These are phyloP conservation scores for Fusarium falciforme DNA, from an alignment of 2,329 filamentous ascomycete species.

Conservation along the genomic window DNA sequence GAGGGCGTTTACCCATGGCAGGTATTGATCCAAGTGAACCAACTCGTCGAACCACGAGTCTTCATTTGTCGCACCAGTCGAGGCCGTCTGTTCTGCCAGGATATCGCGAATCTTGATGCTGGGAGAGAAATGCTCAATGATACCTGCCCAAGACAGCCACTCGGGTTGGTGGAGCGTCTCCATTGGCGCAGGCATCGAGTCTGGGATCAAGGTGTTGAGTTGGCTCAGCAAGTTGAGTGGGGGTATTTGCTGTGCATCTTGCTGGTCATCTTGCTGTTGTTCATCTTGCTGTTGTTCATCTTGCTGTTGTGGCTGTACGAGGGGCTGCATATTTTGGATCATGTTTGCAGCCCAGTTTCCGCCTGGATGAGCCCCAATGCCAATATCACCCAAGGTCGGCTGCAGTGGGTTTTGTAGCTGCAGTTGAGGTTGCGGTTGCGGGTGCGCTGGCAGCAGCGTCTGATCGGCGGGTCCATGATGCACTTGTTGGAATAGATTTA, in stretches of 20 bases:
- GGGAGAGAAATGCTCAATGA: constrained; percentile 57
- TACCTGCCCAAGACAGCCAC: constrained; percentile 54
- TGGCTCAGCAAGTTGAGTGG: constrained; percentile 1
- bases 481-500: constrained; percentile 32
- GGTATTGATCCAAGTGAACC: constrained; percentile 24
- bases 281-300: constrained; percentile 12
- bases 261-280: constrained; percentile 3
- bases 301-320: background rate
- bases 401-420: background rate
- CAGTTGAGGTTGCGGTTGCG: background rate
- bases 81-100: constrained; percentile 15
- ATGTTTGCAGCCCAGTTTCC: background rate
- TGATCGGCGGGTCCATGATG: background rate
- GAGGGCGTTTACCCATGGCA: constrained; percentile 40
- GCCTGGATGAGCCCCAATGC: background rate
- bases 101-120: constrained; percentile 46
- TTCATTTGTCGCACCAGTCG: background rate
- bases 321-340: background rate
- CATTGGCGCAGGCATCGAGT: constrained; percentile 1
- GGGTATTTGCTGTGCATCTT: background rate
- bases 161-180: constrained; percentile 44
- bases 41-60: constrained; percentile 7
- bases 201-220: constrained; percentile 9
- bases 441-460: background rate
- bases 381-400: background rate